Percentiles rank a stretch among this genome's conserved stretches.
Conservation (phyloP, 2,329 filamentous ascomycete species). For the Zymoseptoria passerinii region DNA sequence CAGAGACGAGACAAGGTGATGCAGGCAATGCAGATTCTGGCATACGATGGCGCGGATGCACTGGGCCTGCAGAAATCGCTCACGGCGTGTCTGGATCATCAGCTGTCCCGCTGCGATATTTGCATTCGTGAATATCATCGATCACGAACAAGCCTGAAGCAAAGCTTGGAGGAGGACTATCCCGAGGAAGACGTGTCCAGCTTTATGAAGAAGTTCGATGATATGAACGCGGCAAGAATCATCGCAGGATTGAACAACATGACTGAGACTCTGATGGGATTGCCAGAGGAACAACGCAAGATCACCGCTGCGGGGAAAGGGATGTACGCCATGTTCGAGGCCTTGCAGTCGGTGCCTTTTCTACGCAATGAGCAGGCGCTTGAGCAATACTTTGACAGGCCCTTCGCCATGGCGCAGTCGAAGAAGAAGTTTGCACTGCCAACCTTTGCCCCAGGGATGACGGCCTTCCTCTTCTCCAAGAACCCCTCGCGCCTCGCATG, state of each 20-base stretch:
- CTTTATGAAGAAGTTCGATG: slow-evolving; percentile 39
- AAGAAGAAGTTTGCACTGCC: slow-evolving; percentile 71
- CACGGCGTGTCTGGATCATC: slow-evolving; percentile 31
- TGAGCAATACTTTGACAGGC: slow-evolving; percentile 61
- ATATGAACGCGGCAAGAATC: slow-evolving; percentile 40
- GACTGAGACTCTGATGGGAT: slow-evolving; percentile 32
- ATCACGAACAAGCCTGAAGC: slow-evolving; percentile 34
- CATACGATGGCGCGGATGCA: slow-evolving; percentile 42
- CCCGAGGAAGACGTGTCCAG: slow-evolving; percentile 36
- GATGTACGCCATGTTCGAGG: slow-evolving; percentile 78
- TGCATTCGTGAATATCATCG: slow-evolving; percentile 44
- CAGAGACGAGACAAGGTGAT: slow-evolving; percentile 35
- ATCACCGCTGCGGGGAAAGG: slow-evolving; percentile 46
- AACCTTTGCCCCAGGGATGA: slow-evolving; percentile 71
- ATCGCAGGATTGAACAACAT: slow-evolving; percentile 36
- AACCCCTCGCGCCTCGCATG: slow-evolving; percentile 58
- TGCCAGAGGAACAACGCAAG: slow-evolving; percentile 44
- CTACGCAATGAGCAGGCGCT: slow-evolving; percentile 50
- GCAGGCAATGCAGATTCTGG: slow-evolving; percentile 38
- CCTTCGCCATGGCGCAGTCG: slow-evolving; percentile 71
- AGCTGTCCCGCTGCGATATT: slow-evolving; percentile 42
- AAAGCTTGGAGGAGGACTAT: slow-evolving; percentile 35
- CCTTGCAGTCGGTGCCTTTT: slow-evolving; percentile 74
- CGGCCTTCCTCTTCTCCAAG: slow-evolving; percentile 71
- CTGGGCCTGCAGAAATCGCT: slow-evolving; percentile 35